Base-by-base conservation (phyloP, 2,329 filamentous ascomycete genomes). In the Xylariaceae sp. region DNA sequence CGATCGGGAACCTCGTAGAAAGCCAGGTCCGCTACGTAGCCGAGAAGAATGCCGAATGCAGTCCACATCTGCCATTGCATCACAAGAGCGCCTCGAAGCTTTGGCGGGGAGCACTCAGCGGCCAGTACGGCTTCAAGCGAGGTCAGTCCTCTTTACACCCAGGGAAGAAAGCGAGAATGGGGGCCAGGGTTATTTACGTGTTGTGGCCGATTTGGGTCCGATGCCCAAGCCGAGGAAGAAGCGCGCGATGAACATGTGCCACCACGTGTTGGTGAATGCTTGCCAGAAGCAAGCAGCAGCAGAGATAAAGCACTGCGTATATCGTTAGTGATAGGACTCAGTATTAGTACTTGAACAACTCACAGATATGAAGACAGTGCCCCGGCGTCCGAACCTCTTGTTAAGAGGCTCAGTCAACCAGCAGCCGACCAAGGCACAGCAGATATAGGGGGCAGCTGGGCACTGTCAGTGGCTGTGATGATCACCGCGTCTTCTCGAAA, bases 341-440 rank as follows among this genome's bases (percentile, higher is more conserved):
- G n/a, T n/a, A n/a, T n/a, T n/a, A n/a, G n/a, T n/a, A n/a, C n/a
- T n/a, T n/a, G 21, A 24, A 11, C 7, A 24, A 11, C 21, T 24
- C 11, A 24, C 21, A 24, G 80, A 76, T 24, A 85, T 65, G 56
- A 85, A 85, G 34, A 86, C 79, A 2, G 81, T 85, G 9, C 84
- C 83, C 2, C 82, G 72, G 34, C 83, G 76, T 9, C 84, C 85
- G 46, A 87, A 81, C 44, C 56, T 66, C 39, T 78, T 74, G 61
- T 88, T 88, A 59, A 87, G 72, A 1, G 84, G 83, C 26, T 81
- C 77, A 0, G 81, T 86, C 32, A 83, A 66, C 83, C 84, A 88
- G 60, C 82, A 87, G 14, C 83, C 81, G 33, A 83, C 59, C 30
- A 85, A 61, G 3, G 81, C 79, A 48, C 78, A 86, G 62, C 78